Evolutionary conservation across 2,329 filamentous ascomycete genomes (phyloP), one percentile per base, ranked within the genome.

Genomic region (Curvularia hawaiiensis): DNA sequence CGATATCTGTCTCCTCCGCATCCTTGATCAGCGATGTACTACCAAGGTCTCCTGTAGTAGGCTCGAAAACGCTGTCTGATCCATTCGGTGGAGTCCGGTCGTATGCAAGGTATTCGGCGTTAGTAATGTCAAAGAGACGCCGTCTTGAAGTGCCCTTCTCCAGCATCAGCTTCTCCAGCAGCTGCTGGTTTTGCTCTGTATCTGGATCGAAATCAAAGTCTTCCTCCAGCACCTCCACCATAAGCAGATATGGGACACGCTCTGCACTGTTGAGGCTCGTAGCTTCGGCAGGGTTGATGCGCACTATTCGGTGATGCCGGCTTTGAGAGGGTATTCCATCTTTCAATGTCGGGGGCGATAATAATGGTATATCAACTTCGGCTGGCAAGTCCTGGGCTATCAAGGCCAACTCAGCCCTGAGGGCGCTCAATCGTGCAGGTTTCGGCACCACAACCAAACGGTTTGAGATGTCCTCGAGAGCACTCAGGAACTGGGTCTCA

Each of bases 251-350:
- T 1, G 91, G 91, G 44, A 95, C 91, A 72, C 92, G 90, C 74
- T 95, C 90, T 4, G 91, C 91, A 72, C 91, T 95, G 75, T 95
- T 95, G 50, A 95, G 79, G 53, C 93, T 91, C 0, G 91, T 94
- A 6, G 91, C 88, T 75, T 95, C 91, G 1, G 90, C 90, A 7
- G 91, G 91, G 69, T 93, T 95, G 49, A 95, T 82, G 38, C 91
- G 85, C 45, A 95, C 90, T 58, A 95, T 92, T 35, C 91, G 86
- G 71, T 95, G 91, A 73, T 95, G 91, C 53, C 85, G 85, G 69
- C 90, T 93, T 70, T 86, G 88, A 26, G 88, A 85, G 2, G 90
- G 86, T n/a, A 86, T 84, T 22, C 91, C 90, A 75, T 91, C 85
- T 11, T 89, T 83, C 48, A 94, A 77, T 0, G 87, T 88, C 0